Base-by-base conservation (phyloP, 176 grass and related monocot species). In the Cenchrus fungigraminus region DNA sequence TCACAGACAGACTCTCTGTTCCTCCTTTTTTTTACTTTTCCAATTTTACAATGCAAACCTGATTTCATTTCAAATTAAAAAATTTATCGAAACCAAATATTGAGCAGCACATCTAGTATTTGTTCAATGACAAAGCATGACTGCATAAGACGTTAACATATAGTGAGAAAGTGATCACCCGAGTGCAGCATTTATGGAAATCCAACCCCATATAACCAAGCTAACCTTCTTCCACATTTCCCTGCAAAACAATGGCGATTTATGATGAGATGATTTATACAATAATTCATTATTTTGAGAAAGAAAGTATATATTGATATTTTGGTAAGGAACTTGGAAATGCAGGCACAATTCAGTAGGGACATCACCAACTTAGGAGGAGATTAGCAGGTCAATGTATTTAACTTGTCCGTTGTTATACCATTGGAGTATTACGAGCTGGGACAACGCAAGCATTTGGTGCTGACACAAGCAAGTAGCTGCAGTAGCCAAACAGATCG, bases 171-270 rank as follows among this genome's bases (percentile, higher is more conserved):
- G 53, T 49, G 13, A 55, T 49, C 5, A 82, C 80, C 68, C 80
- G 6, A 73, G 17, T 61, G 55, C 9, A 32, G 68, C 80, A 61
- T 82, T 73, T 46, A 46, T 7, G 31, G 28, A 82, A 31, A 85
- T 67, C 83, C 83, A 85, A 34, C 60, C 60, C 47, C 46, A 60
- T 3, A 61, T 16, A 59, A 2, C 66, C 54, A 57, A 46, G 62
- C 45, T 77, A 12, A 85, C 0, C 1, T 79, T 53, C 15, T 72
- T 86, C 29, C 65, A 49, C 42, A 50, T 63, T 19, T 47, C 50
- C 67, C 80, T 82, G 54, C 20, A 71, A 58, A 8, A 58, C 16
- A 0, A 59, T 58, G 79, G 0, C 6, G 32, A 65, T 59, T 59
- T n/a, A 59, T 20, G 57, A 16, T 68, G 31, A 40, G 31, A 67